Evolutionary conservation across 2,329 filamentous ascomycete genomes (phyloP), one percentile per base, ranked within the genome.

Genomic region (Talaromyces sp.): DNA sequence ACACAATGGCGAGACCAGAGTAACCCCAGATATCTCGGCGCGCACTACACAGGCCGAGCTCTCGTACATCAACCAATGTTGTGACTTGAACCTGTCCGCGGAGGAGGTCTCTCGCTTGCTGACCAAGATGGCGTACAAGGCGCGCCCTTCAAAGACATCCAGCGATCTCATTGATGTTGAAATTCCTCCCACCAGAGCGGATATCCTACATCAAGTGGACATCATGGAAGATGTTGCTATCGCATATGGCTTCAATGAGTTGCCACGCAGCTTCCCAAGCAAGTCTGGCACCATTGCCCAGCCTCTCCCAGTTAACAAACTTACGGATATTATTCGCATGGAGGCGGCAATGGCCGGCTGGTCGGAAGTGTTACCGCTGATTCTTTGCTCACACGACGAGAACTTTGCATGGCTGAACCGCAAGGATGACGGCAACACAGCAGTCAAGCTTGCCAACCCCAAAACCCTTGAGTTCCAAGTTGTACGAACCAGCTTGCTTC

Each of bases 211-310:
- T 79, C 91, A 97, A 75, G 96, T 93, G 72, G 95, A 99, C 76
- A 91, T 99, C 71, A 99, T 99, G 94, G 95, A 99, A 81, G 96
- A 99, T 76, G 89, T 96, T 22, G 95, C 93, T 47, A 95, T 99
- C 69, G 93, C 92, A 62, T 97, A 98, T 78, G 95, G 96, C 70
- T 99, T 97, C 86, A 99, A 99, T 84, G 92, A 91, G 69, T 89
- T 99, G 19, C 93, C 94, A 1, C 89, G 93, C 61, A 88, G 90
- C 58, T 92, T 94, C 74, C 93, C 93, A 8, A 93, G 89, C 78
- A 93, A 93, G 75, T 90, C 91, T 27, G 91, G 90, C 64, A 95
- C 92, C 5, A 88, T 97, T 67, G 96, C 92, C 56, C 90, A 92
- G 65, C 92, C 93, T 10, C 85, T 98, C 10, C 87, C 88, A 67